A percentile compares a stretch with the other conserved stretches of the same genome.
These are phyloP conservation scores for Venturia asperata DNA, from an alignment of 2,329 filamentous ascomycete species.

Conservation along the genomic window DNA sequence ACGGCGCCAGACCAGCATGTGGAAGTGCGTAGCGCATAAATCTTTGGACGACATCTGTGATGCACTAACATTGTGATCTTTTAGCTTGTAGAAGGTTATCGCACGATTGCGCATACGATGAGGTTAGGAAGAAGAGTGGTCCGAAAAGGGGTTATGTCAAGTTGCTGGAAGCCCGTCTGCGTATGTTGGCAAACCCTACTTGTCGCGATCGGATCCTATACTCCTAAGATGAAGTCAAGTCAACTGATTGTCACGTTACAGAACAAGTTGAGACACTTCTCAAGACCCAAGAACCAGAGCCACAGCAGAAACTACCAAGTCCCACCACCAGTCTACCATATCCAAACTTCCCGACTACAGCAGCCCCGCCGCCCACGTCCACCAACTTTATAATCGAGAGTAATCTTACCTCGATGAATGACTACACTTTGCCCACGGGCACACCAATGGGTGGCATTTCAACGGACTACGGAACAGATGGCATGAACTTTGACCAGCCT, in stretches of 20 bases:
- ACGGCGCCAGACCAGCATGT: constrained; percentile 76
- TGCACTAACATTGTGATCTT: constrained; percentile 33
- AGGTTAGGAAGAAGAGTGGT: constrained; percentile 87
- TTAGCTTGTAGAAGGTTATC: constrained; percentile 68
- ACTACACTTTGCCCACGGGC: constrained; percentile 6
- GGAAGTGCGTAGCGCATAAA: constrained; percentile 36
- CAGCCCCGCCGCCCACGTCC: constrained; percentile 3
- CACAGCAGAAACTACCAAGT: constrained; percentile 1
- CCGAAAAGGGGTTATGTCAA: constrained; percentile 94
- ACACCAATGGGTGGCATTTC: constrained; percentile 1
- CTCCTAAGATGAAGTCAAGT: constrained; percentile 3
- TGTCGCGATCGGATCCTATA: neutral
- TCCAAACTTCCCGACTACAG: neutral
- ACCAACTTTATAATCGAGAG: constrained; percentile 13
- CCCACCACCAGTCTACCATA: neutral
- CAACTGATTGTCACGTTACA: constrained; percentile 31
- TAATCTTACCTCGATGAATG: constrained; percentile 2
- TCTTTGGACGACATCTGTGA: neutral
- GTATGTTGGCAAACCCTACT: constrained; percentile 47
- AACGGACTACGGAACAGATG: neutral
- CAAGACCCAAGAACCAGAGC: constrained; percentile 54
- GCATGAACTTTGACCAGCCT: constrained; percentile 18
- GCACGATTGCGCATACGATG: constrained; percentile 84
- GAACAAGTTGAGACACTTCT: constrained; percentile 90
- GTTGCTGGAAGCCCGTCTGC: constrained; percentile 82